Conservation (phyloP, 768 basidiomycete genomes). For the Kwoniella europaea region DNA sequence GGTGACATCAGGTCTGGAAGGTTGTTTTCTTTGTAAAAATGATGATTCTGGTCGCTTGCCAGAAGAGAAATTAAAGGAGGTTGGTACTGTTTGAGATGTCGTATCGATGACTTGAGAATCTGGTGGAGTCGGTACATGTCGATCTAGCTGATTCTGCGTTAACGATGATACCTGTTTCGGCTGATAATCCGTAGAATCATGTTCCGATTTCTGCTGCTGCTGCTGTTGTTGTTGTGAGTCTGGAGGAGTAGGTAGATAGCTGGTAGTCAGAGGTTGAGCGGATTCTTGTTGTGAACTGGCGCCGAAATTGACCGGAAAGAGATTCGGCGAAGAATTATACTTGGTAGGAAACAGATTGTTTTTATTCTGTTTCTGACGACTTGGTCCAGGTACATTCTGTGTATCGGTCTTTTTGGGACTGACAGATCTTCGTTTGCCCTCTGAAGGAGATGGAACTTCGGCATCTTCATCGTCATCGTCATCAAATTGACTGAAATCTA, state of each 20-base stretch:
- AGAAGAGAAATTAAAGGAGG: background rate
- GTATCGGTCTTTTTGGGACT: background rate
- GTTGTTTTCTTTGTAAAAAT: background rate
- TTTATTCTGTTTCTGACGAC: background rate
- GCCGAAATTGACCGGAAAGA: background rate
- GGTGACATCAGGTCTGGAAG: slow-evolving; percentile 10
- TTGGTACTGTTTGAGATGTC: background rate
- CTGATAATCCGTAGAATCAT: background rate
- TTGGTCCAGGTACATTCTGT: background rate
- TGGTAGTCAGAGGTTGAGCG: background rate
- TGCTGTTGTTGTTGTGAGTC: background rate
- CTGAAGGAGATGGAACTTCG: background rate
- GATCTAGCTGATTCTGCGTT: background rate
- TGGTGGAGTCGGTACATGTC: background rate
- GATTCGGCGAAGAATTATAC: background rate
- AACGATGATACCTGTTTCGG: background rate
- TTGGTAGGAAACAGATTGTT: background rate
- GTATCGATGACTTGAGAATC: background rate
- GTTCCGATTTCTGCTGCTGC: background rate
- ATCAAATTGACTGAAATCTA: slow-evolving; percentile 7
- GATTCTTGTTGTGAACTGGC: background rate
- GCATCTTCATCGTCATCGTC: slow-evolving; percentile 6
- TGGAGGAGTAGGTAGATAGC: background rate
- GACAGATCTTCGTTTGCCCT: background rate
- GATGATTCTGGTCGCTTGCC: background rate